Evolutionary conservation across 768 basidiomycete species (phyloP), one percentile per base, ranked within the genome.

Genomic region (Roridomyces roridus): DNA sequence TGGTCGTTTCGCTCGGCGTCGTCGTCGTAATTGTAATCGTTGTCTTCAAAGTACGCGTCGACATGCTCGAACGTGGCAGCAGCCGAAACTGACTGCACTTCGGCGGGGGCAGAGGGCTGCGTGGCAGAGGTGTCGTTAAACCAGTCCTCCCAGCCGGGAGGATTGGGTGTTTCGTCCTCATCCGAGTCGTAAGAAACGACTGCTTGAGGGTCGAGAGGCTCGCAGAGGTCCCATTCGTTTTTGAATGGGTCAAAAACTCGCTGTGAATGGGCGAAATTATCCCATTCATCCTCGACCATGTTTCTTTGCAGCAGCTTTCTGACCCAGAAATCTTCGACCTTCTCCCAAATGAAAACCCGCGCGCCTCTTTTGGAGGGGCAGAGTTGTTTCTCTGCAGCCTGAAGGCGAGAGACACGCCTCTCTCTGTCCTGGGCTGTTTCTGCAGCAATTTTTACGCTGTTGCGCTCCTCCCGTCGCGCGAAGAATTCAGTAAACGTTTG

Each of bases 141-240:
- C n/a, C n/a, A n/a, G n/a, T n/a, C n/a, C n/a, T n/a, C n/a, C n/a
- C n/a, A n/a, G n/a, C n/a, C n/a, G n/a, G n/a, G n/a, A n/a, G n/a
- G n/a, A n/a, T n/a, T n/a, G n/a, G n/a, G n/a, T n/a, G n/a, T n/a
- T n/a, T n/a, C n/a, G n/a, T n/a, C n/a, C 15, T 21, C 44, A 17
- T 28, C 24, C 24, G 26, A 24, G 44, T 28, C 25, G 44, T 45
- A 24, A 10, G n/a, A 10, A 17, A 28, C 15, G 29, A 18, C 26
- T 29, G 44, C 44, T 6, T 45, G 9, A n/a, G 44, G 44, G 26
- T 45, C 44, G 10, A 45, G 25, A 29, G 44, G 44, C 20, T 45
- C 18, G 51, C 67, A 67, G 4, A 68, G 40, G 47, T 68, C 67
- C 63, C 67, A 68, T 46, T 66, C 63, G 51, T 68, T 50, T 20